These are phyloP conservation scores for Candolleomyces eurysporus DNA, from an alignment of 768 basidiomycete species.

Conservation along the genomic window DNA sequence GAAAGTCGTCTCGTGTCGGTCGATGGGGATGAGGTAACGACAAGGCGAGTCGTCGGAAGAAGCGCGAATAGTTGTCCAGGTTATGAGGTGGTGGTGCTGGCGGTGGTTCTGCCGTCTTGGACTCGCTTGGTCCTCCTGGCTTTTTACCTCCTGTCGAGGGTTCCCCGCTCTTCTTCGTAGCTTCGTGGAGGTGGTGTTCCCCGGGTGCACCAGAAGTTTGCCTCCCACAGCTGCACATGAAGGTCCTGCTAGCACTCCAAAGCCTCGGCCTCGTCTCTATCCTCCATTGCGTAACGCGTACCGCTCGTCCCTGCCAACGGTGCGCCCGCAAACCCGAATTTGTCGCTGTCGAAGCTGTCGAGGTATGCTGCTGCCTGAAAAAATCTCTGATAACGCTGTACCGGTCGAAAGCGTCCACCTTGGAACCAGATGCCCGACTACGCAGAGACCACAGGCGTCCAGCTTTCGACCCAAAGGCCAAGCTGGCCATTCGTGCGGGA, in stretches of 20 bases:
- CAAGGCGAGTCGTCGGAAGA: slow-evolving; percentile 75
- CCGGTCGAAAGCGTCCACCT: slow-evolving; percentile 39
- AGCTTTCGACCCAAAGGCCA: background rate
- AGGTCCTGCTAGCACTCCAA: background rate
- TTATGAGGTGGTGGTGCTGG: slow-evolving; percentile 11
- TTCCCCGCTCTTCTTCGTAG: background rate
- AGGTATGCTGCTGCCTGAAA: slow-evolving; percentile 40
- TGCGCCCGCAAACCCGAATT: background rate
- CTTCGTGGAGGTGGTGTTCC: background rate
- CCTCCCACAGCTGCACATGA: background rate
- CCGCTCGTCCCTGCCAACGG: background rate
- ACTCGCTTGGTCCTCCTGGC: background rate
- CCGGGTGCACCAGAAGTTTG: background rate
- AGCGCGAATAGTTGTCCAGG: slow-evolving; percentile 69
- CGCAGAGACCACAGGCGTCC: background rate
- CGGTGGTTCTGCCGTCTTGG: background rate
- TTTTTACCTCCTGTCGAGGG: background rate
- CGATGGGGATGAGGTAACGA: slow-evolving; percentile 75
- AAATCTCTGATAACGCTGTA: slow-evolving; percentile 59
- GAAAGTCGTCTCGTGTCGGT: slow-evolving; percentile 87
- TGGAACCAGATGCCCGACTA: background rate
- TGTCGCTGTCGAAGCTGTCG: slow-evolving; percentile 14
- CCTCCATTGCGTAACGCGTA: background rate
- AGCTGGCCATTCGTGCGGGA: background rate
- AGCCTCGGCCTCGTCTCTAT: background rate